Percentiles rank a stretch among this genome's conserved stretches.
These are phyloP conservation scores for Vaccinium vitisidaea DNA, from an alignment of 148 eudicot genomes.

Conservation along the genomic window DNA sequence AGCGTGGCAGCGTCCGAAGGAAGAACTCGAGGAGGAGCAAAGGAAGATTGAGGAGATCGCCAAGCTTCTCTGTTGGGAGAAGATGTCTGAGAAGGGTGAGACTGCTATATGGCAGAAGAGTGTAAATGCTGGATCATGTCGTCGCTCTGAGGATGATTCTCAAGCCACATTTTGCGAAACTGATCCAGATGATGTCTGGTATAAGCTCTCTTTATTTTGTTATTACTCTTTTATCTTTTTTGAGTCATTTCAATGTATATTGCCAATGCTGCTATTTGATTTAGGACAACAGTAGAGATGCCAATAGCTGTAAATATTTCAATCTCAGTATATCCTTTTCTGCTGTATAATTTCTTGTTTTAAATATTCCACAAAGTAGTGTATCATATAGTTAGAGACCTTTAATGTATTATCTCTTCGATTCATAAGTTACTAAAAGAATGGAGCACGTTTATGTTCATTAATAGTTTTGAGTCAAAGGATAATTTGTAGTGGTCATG, in stretches of 20 bases:
- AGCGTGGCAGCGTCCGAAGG: constrained; percentile 82
- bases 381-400: background rate
- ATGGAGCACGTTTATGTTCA: background rate
- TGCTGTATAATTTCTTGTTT: background rate
- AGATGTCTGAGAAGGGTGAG: constrained; percentile 79
- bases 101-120: constrained; percentile 87
- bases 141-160: constrained; percentile 46
- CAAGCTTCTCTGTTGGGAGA: constrained; percentile 91
- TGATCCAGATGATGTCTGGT: constrained; percentile 84
- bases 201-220: constrained; percentile 21
- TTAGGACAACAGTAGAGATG: background rate
- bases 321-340: background rate
- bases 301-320: background rate
- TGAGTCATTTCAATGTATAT: background rate
- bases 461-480: background rate
- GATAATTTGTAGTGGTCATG: background rate
- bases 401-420: background rate
- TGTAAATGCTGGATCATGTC: constrained; percentile 57
- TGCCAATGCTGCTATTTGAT: background rate
- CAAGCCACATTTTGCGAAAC: constrained; percentile 52
- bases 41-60: constrained; percentile 81
- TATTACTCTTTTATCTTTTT: background rate
- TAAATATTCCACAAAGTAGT: background rate
- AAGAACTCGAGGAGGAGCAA: constrained; percentile 81
- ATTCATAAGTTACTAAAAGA: background rate